Evolutionary conservation across 345 rosid species (phyloP), one percentile per base, ranked within the genome.

Genomic region (Gossypium rotundifolium): DNA sequence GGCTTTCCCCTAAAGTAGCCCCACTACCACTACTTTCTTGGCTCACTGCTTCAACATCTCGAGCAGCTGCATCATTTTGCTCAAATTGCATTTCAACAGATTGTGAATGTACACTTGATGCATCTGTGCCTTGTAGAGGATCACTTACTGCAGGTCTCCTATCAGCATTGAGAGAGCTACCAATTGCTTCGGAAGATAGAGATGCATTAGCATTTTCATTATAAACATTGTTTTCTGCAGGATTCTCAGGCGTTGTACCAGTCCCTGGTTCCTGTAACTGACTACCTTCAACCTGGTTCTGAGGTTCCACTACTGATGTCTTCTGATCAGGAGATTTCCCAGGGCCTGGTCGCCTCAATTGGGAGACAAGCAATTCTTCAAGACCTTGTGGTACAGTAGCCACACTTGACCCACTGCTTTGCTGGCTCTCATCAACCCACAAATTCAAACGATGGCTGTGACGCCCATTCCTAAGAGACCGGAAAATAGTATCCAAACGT

Each of bases 21-120:
- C 97, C 98, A 83, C 97, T 92, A 68, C 93, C 97, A 63, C 98
- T 77, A 70, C 98, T 94, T 89, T 89, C 98, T 81, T 92, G 98
- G 82, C 97, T 94, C 72, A 94, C 94, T 12, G 98, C 97, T 84
- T 94, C 98, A 79, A 92, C 91, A 84, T 90, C 98, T 29, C 95
- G 86, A 70, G 84, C 91, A 75, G 84, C 79, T 23, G 84, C 82
- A 84, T 92, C 98, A 84, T 85, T 94, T 69, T 88, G 97, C 75
- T 94, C 97, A 85, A 85, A 87, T 79, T 94, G 98, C 95, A 92
- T 89, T 76, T 89, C 97, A 38, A 85, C 88, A 80, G 96, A 84
- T 61, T 84, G 95, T 16, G 87, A 74, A 11, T 71, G 90, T 59
- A 79, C 27, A 65, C 76, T 84, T 71, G 87, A 81, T 17, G 73